Conservation (phyloP, 164 flowering plant species). For the Buxus sempervirens region DNA sequence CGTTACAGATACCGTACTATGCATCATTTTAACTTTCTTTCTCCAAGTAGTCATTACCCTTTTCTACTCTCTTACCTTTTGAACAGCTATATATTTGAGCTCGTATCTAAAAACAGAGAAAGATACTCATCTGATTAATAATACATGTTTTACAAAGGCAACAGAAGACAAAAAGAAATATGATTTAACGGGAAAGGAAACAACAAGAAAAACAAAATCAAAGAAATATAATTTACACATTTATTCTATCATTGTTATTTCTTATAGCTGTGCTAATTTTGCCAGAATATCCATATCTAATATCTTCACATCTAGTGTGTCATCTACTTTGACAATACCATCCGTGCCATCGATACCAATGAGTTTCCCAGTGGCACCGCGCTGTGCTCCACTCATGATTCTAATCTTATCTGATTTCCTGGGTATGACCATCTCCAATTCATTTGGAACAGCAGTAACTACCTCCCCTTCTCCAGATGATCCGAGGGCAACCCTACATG, state of each 20-base stretch:
- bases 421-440: conserved; percentile 69
- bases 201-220: too few relatives aligned
- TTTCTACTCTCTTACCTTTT: too few relatives aligned
- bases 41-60: too few relatives aligned
- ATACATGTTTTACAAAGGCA: too few relatives aligned
- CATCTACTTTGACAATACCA: conserved; percentile 91
- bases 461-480: conserved; percentile 68
- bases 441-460: conserved; percentile 48
- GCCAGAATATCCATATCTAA: conserved; percentile 78
- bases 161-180: too few relatives aligned
- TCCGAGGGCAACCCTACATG: conserved; percentile 74
- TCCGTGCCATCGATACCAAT: conserved; percentile 93
- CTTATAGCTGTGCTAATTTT: conserved; percentile 46
- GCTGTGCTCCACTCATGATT: conserved; percentile 82
- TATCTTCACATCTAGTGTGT: conserved; percentile 86
- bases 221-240: too few relatives aligned
- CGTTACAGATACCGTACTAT: too few relatives aligned
- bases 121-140: too few relatives aligned
- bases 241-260: not conserved
- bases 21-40: too few relatives aligned
- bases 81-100: too few relatives aligned
- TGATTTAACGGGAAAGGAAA: too few relatives aligned
- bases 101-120: too few relatives aligned
- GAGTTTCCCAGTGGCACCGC: conserved; percentile 86
- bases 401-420: conserved; percentile 78